These are phyloP conservation scores for Canavalia ensiformis DNA, from an alignment of 306 rosid genomes.

Conservation along the genomic window DNA sequence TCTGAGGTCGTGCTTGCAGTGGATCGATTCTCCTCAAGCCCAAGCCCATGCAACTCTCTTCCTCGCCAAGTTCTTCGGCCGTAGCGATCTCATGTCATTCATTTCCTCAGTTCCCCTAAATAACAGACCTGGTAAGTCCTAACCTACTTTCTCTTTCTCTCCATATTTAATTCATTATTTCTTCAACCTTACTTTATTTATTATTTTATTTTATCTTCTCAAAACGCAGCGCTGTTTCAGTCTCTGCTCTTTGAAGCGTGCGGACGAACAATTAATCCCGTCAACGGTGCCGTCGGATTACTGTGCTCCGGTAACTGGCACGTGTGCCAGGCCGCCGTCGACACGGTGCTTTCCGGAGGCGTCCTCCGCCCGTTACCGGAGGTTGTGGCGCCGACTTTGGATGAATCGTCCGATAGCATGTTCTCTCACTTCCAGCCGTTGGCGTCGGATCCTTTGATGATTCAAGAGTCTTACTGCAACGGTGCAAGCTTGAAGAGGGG, in stretches of 20 bases:
- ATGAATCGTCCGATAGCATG: background rate
- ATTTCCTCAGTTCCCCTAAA: conserved; percentile 69
- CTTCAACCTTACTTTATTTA: too few relatives aligned
- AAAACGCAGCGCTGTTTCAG: conserved; percentile 65
- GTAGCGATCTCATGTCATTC: conserved; percentile 71
- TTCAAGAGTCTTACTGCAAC: too few relatives aligned
- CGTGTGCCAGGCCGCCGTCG: conserved; percentile 69
- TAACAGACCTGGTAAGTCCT: conserved; percentile 55
- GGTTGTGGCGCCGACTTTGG: background rate
- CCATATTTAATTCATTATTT: too few relatives aligned
- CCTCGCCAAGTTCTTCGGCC: conserved; percentile 84
- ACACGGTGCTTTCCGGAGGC: conserved; percentile 66
- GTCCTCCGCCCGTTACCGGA: conserved; percentile 52
- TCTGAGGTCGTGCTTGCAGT: conserved; percentile 65
- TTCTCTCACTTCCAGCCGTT: background rate
- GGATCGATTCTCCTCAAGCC: conserved; percentile 68
- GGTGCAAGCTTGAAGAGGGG: background rate
- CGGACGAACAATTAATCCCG: conserved; percentile 82
- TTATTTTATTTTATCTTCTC: too few relatives aligned
- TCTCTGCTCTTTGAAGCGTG: conserved; percentile 82
- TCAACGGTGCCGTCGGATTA: conserved; percentile 76
- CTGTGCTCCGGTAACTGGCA: conserved; percentile 74
- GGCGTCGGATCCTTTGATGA: background rate
- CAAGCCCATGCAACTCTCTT: conserved; percentile 78
- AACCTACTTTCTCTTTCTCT: too few relatives aligned